phyloP scores from a whole-genome alignment of 257 asterid genomes.

The Galeopsis tetrahit region DNA sequence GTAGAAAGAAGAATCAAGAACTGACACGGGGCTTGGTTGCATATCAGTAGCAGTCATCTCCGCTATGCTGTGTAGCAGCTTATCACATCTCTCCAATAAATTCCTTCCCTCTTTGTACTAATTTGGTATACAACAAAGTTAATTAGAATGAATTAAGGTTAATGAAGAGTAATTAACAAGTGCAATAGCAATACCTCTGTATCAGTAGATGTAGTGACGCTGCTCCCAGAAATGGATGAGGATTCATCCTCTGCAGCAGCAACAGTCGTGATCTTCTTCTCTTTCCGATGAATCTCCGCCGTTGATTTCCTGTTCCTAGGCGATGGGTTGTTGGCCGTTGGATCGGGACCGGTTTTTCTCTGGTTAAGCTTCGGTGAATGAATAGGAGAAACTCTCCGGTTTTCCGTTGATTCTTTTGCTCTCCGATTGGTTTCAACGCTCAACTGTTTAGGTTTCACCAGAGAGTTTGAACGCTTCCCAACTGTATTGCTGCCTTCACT shows the following conservation, averaged over 20 bases:
- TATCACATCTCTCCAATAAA: slow-evolving; percentile 84
- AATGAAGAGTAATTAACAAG: not conserved
- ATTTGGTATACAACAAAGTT: not conserved
- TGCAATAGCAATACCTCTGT: slow-evolving; percentile 57
- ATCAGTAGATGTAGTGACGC: slow-evolving; percentile 70
- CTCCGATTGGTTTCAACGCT: slow-evolving; percentile 64
- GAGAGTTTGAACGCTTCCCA: slow-evolving; percentile 56
- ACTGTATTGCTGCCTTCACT: slow-evolving; percentile 49
- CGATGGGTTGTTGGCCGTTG: slow-evolving; percentile 43
- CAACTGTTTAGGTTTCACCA: slow-evolving; percentile 60
- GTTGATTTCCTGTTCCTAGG: slow-evolving; percentile 56
- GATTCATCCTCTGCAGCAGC: slow-evolving; percentile 69
- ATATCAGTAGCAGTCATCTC: slow-evolving; percentile 71
- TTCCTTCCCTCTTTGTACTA: slow-evolving; percentile 68
- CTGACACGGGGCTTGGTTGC: slow-evolving; percentile 97
- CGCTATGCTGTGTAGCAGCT: slow-evolving; percentile 86
- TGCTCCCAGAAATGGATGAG: slow-evolving; percentile 79
- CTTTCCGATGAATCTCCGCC: slow-evolving; percentile 49
- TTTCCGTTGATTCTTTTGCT: slow-evolving; percentile 49
- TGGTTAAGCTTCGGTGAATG: slow-evolving; percentile 68
- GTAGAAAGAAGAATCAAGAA: slow-evolving; percentile 90
- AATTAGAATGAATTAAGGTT: slow-evolving; percentile 12
- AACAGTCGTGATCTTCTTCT: slow-evolving; percentile 51
- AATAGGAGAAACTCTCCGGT: slow-evolving; percentile 56
- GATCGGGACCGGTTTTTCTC: slow-evolving; percentile 52